Evolutionary conservation across 139 green algal genomes (phyloP), one percentile per base, ranked within the genome.

Genomic region (Yamagishiella unicocca): DNA sequence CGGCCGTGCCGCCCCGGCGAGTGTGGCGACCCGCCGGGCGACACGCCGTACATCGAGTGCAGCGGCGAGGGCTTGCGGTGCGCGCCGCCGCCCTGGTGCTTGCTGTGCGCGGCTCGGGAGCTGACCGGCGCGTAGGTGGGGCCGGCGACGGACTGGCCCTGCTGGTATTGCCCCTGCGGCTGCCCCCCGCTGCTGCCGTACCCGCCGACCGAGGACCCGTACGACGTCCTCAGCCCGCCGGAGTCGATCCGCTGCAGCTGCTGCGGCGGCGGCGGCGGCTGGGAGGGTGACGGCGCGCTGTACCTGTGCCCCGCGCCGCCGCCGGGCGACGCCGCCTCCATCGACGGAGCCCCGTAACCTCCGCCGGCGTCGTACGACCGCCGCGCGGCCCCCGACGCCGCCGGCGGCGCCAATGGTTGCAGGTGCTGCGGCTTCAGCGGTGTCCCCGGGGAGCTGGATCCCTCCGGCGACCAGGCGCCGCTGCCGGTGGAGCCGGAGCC

Each of bases 181-280:
- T 74, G 66, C 33, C 66, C 66, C 14, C 70, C 70, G 37, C 38
- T 5, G 70, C 38, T 27, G 70, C 70, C 70, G 37, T 55, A 55
- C 6, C 31, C n/a, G n/a, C n/a, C 42, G n/a, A 27, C 53, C 10
- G 74, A 67, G n/a, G 74, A 82, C 17, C 46, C 74, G 46, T 82
- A 68, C 50, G 74, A 82, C 50, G 17, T 45, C 21, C 70, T 38
- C 38, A 78, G 70, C 33, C 62, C 67, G 67, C 67, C 40, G 38
- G 40, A 78, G 40, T 55, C 40, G n/a, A 9, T n/a, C 31, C 29
- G 66, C 66, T 74, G 66, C 37, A 46, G 66, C 25, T 45, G 66
- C 9, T 78, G 70, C 38, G 7, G 37, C 37, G 37, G 40, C 14
- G 38, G 33, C 31, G 67, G 40, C 38, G 70, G 72, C 43, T 37